Evolutionary conservation across 768 basidiomycete species (phyloP).

Genomic region (Lactarius psammicola): DNA sequence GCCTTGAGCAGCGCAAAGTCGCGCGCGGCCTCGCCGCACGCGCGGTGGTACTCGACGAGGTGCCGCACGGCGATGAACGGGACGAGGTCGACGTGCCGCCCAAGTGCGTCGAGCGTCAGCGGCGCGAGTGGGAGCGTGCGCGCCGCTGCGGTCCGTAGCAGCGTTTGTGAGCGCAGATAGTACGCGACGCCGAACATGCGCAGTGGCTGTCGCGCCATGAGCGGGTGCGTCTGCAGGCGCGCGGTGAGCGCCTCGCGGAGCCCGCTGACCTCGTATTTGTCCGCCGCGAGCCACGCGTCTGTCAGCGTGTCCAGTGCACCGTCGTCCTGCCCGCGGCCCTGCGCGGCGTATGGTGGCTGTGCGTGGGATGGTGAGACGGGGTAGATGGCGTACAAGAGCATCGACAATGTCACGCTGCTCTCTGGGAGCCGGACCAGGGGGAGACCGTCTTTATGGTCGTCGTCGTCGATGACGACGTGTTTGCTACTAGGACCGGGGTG

Average conservation of each 20-base stretch:
- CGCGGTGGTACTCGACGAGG: conserved; percentile 13
- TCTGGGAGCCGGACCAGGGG: conserved; percentile 9
- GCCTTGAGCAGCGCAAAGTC: conserved; percentile 3
- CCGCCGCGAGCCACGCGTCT: conserved; percentile 5
- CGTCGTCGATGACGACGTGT: neutral
- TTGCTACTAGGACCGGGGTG: neutral
- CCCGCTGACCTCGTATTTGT: conserved; percentile 12
- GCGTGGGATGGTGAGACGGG: conserved; percentile 2
- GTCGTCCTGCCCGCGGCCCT: too few relatives aligned
- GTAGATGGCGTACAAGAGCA: conserved; percentile 11
- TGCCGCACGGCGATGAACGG: conserved; percentile 15
- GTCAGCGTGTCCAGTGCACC: conserved; percentile 2
- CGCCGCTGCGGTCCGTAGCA: conserved; percentile 1
- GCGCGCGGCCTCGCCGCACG: conserved; percentile 3
- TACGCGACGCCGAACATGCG: conserved; percentile 14
- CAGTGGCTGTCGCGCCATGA: conserved; percentile 9
- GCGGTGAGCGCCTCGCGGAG: conserved; percentile 4
- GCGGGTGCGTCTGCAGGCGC: conserved; percentile 4
- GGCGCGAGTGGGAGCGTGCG: conserved; percentile 14
- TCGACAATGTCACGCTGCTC: conserved; percentile 1
- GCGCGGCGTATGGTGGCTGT: neutral
- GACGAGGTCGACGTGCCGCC: conserved; percentile 14
- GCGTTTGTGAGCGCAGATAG: conserved; percentile 6
- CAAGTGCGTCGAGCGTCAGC: conserved; percentile 10
- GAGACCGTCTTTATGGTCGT: conserved; percentile 5